Base-by-base conservation (phyloP, 768 basidiomycete species). In the Epithele typhae region DNA sequence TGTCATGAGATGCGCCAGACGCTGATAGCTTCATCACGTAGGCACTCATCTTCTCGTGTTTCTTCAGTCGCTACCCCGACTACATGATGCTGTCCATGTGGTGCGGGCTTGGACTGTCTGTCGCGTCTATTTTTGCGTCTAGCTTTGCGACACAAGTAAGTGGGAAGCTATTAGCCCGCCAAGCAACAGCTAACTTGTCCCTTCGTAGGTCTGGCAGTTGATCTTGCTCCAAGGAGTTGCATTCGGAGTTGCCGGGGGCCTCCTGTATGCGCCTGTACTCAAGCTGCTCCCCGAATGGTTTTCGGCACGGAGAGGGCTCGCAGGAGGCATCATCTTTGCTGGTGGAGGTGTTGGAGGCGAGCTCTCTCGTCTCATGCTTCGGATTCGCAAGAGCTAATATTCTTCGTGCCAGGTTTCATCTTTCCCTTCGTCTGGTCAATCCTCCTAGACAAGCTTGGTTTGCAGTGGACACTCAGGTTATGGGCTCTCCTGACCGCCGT, bases 251-350 rank as follows among this genome's bases (percentile, higher is more conserved):
- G 43, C 46, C 10, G 61, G 54, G 5, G 61, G 52, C 10, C 35
- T 45, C 19, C 33, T 54, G 12, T 57, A 55, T 24, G 50, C 40
- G 5, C 55, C 52, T 5, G 38, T 47, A 17, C 53, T 55, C 12
- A 45, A 41, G 27, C 46, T 58, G 3, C 25, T 61, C 11, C 49
- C 54, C 12, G 52, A 59, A 37, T 56, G 58, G 60, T 61, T 59
- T 38, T 47, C 53, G 19, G 47, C 30, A 19, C 49, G 54, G 15
- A 53, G 56, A 40, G 56, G 56, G 5, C 49, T 59, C 7, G 58
- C 58, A 2, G 49, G 49, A 9, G 58, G 58, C 22, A 55, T 57
- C 33, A 54, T 59, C 40, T 59, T 57, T 33, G 54, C 58, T 1
- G 54, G 61, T 8, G 56, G 57, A 25, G 57, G 59, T 35, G 37